Percentiles rank a stretch among this genome's conserved stretches.
These are phyloP conservation scores for Chrysanthemum seticuspe DNA, from an alignment of 129 eudicot species.

Conservation along the genomic window DNA sequence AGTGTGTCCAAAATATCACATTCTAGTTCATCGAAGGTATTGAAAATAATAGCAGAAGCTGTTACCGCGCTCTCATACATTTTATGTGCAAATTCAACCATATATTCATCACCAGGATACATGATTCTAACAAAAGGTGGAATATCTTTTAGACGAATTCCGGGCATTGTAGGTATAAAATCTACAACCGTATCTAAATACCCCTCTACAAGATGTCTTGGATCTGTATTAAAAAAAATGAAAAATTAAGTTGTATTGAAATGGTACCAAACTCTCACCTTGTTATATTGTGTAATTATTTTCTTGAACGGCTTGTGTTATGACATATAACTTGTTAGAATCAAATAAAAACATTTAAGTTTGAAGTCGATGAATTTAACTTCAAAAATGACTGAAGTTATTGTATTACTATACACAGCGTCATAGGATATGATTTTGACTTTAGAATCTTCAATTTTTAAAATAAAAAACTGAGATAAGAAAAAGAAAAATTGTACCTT, in stretches of 20 bases:
- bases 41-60: slow-evolving; percentile 31
- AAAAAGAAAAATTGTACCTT: slow-evolving; percentile 20
- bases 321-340: too few relatives aligned
- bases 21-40: slow-evolving; percentile 35
- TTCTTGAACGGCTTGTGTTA: too few relatives aligned
- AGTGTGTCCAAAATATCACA: slow-evolving; percentile 19
- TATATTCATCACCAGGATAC: slow-evolving; percentile 29
- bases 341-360: too few relatives aligned
- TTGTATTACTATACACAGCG: too few relatives aligned
- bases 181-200: slow-evolving; percentile 30
- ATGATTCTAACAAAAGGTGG: slow-evolving; percentile 28
- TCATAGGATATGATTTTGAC: too few relatives aligned
- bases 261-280: not conserved
- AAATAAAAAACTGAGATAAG: not conserved
- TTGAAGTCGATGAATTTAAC: too few relatives aligned
- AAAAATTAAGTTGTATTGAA: not conserved
- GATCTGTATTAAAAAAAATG: slow-evolving; percentile 15
- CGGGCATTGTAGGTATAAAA: slow-evolving; percentile 29
- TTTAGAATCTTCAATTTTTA: not conserved
- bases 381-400: too few relatives aligned
- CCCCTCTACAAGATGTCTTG: slow-evolving; percentile 19
- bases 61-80: slow-evolving; percentile 22
- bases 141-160: slow-evolving; percentile 34
- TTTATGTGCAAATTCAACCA: slow-evolving; percentile 11
- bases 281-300: too few relatives aligned